These are phyloP conservation scores for Fusarium haematococcum DNA, from an alignment of 2,329 filamentous ascomycete species.

Conservation along the genomic window DNA sequence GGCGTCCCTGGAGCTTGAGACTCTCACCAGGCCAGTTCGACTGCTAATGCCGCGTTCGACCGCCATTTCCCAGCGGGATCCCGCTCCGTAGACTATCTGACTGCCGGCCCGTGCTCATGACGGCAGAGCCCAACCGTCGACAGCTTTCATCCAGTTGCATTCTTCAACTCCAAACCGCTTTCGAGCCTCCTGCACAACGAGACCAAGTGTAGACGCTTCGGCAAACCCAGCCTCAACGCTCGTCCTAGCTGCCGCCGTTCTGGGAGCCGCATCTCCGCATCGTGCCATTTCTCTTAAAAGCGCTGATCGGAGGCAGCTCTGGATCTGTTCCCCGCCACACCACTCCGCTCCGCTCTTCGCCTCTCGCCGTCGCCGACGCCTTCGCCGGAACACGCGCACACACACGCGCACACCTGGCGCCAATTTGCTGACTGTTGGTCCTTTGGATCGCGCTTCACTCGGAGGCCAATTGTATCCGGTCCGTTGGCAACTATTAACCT, in stretches of 20 bases:
- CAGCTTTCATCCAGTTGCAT: background rate
- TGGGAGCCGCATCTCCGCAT: constrained; percentile 14
- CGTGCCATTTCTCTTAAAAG: constrained; percentile 18
- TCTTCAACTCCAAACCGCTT: constrained; percentile 19
- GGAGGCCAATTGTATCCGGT: constrained; percentile 26
- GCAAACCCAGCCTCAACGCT: constrained; percentile 1
- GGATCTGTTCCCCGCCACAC: constrained; percentile 23
- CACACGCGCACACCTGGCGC: background rate
- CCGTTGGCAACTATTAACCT: constrained; percentile 24
- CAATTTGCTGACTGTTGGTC: constrained; percentile 8
- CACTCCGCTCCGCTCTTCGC: constrained; percentile 27
- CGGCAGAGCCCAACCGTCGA: constrained; percentile 14
- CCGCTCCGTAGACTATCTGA: constrained; percentile 5
- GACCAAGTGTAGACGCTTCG: constrained; percentile 12
- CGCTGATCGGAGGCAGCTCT: constrained; percentile 26
- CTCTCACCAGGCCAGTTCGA: background rate
- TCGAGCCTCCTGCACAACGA: constrained; percentile 26
- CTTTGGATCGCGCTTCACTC: constrained; percentile 21
- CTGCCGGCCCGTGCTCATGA: constrained; percentile 2
- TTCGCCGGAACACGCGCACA: constrained; percentile 31
- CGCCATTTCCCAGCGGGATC: constrained; percentile 14
- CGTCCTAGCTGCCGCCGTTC: constrained; percentile 7
- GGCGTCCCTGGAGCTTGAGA: constrained; percentile 1
- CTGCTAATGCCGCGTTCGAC: constrained; percentile 26
- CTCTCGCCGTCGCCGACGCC: constrained; percentile 36